A percentile compares a stretch with the other conserved stretches of the same genome.
These are phyloP conservation scores for Aspergillus quadrilineatus DNA, from an alignment of 2,329 filamentous ascomycete genomes.

Conservation along the genomic window DNA sequence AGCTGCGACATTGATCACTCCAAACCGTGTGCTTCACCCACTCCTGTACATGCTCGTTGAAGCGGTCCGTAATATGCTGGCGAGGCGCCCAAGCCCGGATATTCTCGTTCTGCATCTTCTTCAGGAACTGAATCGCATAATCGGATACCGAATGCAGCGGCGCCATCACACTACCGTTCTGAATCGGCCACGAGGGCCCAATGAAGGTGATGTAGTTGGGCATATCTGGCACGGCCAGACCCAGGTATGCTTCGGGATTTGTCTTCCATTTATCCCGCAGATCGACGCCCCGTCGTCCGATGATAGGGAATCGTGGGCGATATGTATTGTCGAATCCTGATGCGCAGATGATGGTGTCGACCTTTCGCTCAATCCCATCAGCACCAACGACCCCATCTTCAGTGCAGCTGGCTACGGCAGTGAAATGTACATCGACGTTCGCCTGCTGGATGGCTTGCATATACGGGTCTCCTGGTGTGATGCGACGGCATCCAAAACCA, in stretches of 20 bases:
- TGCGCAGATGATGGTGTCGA: constrained; percentile 22
- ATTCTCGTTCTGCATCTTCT: constrained; percentile 29
- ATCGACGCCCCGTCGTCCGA: constrained; percentile 38
- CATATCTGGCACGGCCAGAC: constrained; percentile 47
- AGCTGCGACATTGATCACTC: constrained; percentile 31
- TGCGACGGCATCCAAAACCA: constrained; percentile 37
- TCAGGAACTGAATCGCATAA: constrained; percentile 41
- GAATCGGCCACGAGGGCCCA: constrained; percentile 37
- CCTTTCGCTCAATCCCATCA: constrained; percentile 17
- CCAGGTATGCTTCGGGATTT: constrained; percentile 46
- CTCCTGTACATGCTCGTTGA: constrained; percentile 32
- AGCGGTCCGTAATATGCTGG: constrained; percentile 36
- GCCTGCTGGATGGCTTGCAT: constrained; percentile 43
- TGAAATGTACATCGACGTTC: constrained; percentile 47
- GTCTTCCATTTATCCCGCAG: constrained; percentile 48
- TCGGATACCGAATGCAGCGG: constrained; percentile 46
- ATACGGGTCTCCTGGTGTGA: constrained; percentile 46
- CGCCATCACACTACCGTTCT: constrained; percentile 40
- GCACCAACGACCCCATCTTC: constrained; percentile 31
- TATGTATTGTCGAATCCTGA: constrained; percentile 31
- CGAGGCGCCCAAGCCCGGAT: constrained; percentile 39
- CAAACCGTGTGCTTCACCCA: constrained; percentile 38
- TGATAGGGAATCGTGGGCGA: constrained; percentile 47
- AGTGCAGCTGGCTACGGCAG: constrained; percentile 39
- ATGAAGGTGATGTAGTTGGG: constrained; percentile 47